Evolutionary conservation across 257 asterid species (phyloP), one percentile per base, ranked within the genome.

Genomic region (Mitragyna speciosa): DNA sequence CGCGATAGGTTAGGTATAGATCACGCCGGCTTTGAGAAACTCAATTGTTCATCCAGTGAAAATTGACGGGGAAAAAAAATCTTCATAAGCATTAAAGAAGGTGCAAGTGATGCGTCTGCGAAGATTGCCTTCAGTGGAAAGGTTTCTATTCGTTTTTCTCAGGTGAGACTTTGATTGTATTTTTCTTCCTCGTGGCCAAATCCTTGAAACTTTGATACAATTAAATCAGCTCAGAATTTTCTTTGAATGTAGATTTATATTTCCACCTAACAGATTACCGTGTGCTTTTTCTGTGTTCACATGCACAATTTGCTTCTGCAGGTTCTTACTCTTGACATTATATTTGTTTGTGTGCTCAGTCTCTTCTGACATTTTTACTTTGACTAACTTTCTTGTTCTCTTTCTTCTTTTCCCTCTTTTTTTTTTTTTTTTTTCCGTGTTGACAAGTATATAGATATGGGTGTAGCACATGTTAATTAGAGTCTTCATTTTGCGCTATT

Each of bases 71-170:
- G 92, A 92, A 39, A 91, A 93, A 70, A 93, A 93, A 84, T n/a
- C n/a, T n/a, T 92, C 87, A 93, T 95, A 63, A 87, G 89, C 87
- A 88, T 87, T 74, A 70, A 85, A 10, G 88, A 89, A 20, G 86
- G 82, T 76, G 22, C n/a, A 12, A 85, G 81, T 17, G 91, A 88
- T 31, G 91, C 90, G 5, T 76, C 95, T 39, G 88, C 99, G 11
- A 97, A 95, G 90, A 95, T 95, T 43, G 96, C 93, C 47, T 95
- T 95, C 88, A 95, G 99, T 66, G 98, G 99, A 80, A 95, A 91
- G n/a, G n/a, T n/a, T n/a, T n/a, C n/a, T n/a, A n/a, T n/a, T n/a
- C n/a, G n/a, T n/a, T n/a, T 70, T 68, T 70, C 70, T 71, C 41
- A 95, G 99, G 98, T 95, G 73, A 86, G 89, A n/a, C n/a, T n/a